These are phyloP conservation scores for Kentomonas sorsogonicus DNA, from an alignment of 208 protist species.

Conservation along the genomic window DNA sequence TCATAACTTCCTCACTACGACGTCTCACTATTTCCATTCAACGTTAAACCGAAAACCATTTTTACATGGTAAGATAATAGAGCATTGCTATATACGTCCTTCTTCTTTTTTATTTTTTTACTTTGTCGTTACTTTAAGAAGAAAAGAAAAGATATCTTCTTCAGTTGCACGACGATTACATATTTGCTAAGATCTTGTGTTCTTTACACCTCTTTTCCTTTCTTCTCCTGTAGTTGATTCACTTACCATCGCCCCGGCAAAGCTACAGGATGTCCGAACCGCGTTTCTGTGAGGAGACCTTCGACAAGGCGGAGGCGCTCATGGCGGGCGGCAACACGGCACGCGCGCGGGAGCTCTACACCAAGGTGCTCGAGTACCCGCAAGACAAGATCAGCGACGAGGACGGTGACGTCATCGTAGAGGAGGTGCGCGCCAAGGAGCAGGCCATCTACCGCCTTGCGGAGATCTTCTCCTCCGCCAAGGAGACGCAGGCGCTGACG, in stretches of 20 bases:
- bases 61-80: no score
- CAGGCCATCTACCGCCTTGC: conserved; percentile 73
- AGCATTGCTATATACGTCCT: conserved; percentile 3
- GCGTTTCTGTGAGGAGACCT: conserved; percentile 10
- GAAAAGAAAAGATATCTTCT: not conserved
- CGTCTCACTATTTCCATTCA: no score
- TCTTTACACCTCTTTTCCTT: no score
- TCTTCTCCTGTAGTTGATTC: no score
- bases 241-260: no score
- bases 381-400: not conserved
- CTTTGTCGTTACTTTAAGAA: conserved; percentile 6
- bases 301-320: conserved; percentile 55
- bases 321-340: conserved; percentile 54
- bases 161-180: no score
- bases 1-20: no score
- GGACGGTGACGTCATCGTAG: not conserved
- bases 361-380: conserved; percentile 35
- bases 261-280: no score
- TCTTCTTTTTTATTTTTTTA: conserved; percentile 15
- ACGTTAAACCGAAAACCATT: no score
- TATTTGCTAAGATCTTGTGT: no score
- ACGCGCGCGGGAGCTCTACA: conserved; percentile 39
- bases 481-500: conserved; percentile 51
- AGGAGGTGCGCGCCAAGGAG: conserved; percentile 66
- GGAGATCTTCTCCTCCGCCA: conserved; percentile 45